A percentile compares a stretch with the other conserved stretches of the same genome.
Conservation (phyloP, 805 yeast genomes). For the Saccharomycopsis amapae region DNA sequence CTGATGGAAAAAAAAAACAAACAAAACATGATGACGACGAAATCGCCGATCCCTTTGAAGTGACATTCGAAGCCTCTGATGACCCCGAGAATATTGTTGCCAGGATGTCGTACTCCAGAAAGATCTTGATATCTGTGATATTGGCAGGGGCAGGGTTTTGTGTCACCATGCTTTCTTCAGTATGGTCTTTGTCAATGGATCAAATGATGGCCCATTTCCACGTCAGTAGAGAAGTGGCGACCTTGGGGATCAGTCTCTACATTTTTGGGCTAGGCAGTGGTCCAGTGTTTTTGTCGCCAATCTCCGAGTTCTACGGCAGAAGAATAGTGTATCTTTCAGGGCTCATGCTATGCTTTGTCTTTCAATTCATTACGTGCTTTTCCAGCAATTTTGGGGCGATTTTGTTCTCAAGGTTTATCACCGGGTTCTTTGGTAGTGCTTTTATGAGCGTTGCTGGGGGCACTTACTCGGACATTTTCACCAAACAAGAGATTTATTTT, state of each 20-base stretch:
- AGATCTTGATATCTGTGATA: slow-evolving; percentile 49
- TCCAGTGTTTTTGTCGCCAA: slow-evolving; percentile 59
- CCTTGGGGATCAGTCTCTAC: slow-evolving; percentile 50
- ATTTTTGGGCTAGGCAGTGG: slow-evolving; percentile 65
- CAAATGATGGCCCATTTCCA: slow-evolving; percentile 41
- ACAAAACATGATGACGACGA: background rate
- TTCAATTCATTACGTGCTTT: slow-evolving; percentile 17
- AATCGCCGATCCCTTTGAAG: slow-evolving; percentile 25
- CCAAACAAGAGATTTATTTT: slow-evolving; percentile 42
- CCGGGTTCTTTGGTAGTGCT: slow-evolving; percentile 18
- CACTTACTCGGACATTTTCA: slow-evolving; percentile 46
- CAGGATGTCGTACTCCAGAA: slow-evolving; percentile 38
- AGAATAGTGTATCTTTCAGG: slow-evolving; percentile 30
- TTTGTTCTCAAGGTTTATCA: slow-evolving; percentile 15
- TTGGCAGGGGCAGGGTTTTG: slow-evolving; percentile 51
- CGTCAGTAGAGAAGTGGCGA: slow-evolving; percentile 40
- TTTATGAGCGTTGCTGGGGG: slow-evolving; percentile 18
- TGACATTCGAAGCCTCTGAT: slow-evolving; percentile 25
- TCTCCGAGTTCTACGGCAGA: slow-evolving; percentile 42
- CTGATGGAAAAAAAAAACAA: background rate
- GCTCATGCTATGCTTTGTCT: slow-evolving; percentile 22
- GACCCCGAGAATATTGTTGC: slow-evolving; percentile 30
- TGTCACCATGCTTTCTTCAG: slow-evolving; percentile 63
- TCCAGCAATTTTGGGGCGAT: slow-evolving; percentile 16
- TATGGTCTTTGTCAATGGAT: slow-evolving; percentile 55